Evolutionary conservation across 2,329 filamentous ascomycete species (phyloP), one percentile per base, ranked within the genome.

Genomic region (Eurotiales sp.): DNA sequence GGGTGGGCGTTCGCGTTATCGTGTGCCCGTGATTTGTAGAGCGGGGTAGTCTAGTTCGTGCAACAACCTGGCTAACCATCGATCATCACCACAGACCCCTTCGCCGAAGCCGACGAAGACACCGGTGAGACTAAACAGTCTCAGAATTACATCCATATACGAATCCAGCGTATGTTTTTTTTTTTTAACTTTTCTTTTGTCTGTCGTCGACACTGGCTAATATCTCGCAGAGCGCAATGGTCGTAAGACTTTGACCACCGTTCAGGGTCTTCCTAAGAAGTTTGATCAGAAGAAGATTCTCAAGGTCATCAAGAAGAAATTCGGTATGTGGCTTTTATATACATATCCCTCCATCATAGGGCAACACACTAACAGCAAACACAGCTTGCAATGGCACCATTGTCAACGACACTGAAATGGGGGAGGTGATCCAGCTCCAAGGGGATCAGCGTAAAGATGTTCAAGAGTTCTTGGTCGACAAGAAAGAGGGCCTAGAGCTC

Each of bases 21-120:
- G 29, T 22, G 30, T 41, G 30, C 37, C 46, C 52, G 52, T 50
- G 44, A 50, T 47, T 42, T 43, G 50, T 23, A 48, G 59, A 59
- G 69, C 66, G 69, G 69, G 70, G 69, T 71, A 70, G 56, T 57
- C 63, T 46, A 49, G 46, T 53, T 55, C 53, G 59, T 57, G 46
- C 25, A 8, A 48, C 58, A 50, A 63, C n/a, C n/a, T n/a, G 56
- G 61, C 66, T 69, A 60, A 70, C 66, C 63, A 56, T 54, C 53
- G 56, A 55, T 57, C 57, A 55, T 55, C 50, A 46, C 48, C 57
- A 64, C 71, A 96, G 93, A 99, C 87, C 93, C 93, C 87, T 99
- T 99, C 90, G 93, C 93, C 87, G 93, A 97, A 89, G 93, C 91
- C 85, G 93, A 96, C 89, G 92, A 96, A 86, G 91, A 95, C 77